These are phyloP conservation scores for Leccinum fuscescens DNA, from an alignment of 1,284 basidiomycete species.

Conservation along the genomic window DNA sequence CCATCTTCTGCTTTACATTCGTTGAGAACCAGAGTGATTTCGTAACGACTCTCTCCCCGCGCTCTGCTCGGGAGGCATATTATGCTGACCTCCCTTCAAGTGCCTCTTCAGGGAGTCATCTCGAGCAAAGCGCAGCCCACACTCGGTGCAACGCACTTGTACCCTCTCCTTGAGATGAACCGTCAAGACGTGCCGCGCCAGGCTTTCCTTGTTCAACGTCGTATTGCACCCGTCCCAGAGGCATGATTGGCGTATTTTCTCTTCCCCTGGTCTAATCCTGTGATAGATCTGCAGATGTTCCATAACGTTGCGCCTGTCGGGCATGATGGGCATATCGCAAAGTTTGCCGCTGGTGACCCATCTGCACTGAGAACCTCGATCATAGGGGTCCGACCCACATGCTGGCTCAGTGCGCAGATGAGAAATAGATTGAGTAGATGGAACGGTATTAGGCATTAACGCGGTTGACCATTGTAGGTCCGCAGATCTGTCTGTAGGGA, in stretches of 20 bases:
- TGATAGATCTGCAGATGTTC: conserved; percentile 18
- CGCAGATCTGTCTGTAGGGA: neutral
- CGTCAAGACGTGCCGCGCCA: conserved; percentile 23
- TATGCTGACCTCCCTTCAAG: conserved; percentile 16
- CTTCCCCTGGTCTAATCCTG: conserved; percentile 17
- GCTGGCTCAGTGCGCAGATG: neutral
- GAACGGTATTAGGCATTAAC: neutral
- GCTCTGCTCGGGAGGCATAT: neutral
- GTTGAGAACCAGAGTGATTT: neutral
- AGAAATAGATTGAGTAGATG: neutral
- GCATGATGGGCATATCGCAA: conserved; percentile 6
- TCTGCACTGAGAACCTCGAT: conserved; percentile 2
- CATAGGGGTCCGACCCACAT: neutral
- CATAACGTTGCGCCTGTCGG: conserved; percentile 18
- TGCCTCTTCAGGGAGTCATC: conserved; percentile 30
- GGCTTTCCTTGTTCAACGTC: conserved; percentile 26
- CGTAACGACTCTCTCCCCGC: neutral
- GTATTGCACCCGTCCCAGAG: conserved; percentile 16
- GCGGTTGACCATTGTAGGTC: neutral
- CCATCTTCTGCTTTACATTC: neutral
- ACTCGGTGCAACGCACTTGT: conserved; percentile 5
- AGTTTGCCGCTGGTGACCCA: conserved; percentile 11
- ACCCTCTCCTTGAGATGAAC: conserved; percentile 20
- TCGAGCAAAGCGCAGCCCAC: conserved; percentile 22
- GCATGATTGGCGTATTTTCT: conserved; percentile 19